Conservation (phyloP, 108 stramenopile species). For the Nannochloropsis salina region DNA sequence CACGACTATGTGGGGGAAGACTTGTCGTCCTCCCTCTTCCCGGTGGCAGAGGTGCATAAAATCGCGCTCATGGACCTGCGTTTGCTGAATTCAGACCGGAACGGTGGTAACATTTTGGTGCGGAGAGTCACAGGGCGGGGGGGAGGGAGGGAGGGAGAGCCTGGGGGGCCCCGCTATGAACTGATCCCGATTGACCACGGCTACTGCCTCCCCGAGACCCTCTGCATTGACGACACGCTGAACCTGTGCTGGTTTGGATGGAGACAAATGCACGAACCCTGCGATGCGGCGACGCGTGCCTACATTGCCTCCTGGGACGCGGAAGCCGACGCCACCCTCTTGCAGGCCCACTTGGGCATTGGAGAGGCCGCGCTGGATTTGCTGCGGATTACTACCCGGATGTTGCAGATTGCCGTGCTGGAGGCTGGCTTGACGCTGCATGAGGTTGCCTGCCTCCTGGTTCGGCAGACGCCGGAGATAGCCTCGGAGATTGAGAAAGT, state of each 20-base stretch:
- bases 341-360: conserved; percentile 28
- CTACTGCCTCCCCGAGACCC: conserved; percentile 76
- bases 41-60: conserved; percentile 83
- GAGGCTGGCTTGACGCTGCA: conserved; percentile 36
- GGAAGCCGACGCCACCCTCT: conserved; percentile 10
- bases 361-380: conserved; percentile 24
- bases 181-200: conserved; percentile 97
- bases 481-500: conserved; percentile 40
- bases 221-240: conserved; percentile 85
- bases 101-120: conserved; percentile 83
- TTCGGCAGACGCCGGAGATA: conserved; percentile 21
- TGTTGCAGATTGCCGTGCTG: conserved; percentile 30
- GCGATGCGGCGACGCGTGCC: not conserved
- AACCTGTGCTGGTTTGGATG: conserved; percentile 99
- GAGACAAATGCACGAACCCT: conserved; percentile 68
- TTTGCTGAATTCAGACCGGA: conserved; percentile 90
- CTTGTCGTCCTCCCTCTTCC: conserved; percentile 70
- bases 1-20: conserved; percentile 81
- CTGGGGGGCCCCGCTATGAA: conserved; percentile 30
- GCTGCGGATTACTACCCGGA: not conserved
- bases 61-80: conserved; percentile 96
- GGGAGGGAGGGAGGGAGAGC: not conserved
- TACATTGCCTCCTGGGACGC: conserved; percentile 34
- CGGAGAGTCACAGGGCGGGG: conserved; percentile 35
- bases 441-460: conserved; percentile 47